These are phyloP conservation scores for Dillenia suffruticosa DNA, from an alignment of 164 flowering plant genomes.

Conservation along the genomic window DNA sequence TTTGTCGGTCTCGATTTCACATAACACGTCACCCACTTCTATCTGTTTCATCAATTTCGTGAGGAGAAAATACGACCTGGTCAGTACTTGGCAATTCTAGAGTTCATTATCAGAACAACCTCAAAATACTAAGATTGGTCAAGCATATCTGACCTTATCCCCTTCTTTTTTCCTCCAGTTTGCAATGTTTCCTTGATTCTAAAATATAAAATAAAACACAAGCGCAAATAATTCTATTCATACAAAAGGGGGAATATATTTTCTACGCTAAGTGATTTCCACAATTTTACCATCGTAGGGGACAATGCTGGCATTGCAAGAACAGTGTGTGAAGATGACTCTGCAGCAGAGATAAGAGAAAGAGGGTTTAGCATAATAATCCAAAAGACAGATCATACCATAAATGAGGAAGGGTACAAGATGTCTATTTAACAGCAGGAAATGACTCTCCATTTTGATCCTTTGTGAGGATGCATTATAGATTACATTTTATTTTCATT, in stretches of 20 bases:
- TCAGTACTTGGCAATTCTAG: neutral
- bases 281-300: conserved; percentile 76
- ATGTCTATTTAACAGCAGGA: neutral
- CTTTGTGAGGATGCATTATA: too few species aligned
- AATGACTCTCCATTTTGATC: neutral
- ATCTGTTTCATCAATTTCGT: conserved; percentile 48
- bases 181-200: conserved; percentile 93
- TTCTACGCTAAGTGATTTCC: neutral
- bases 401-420: neutral
- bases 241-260: conserved; percentile 2
- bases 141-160: conserved; percentile 55
- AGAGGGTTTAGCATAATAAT: neutral
- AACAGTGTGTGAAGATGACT: conserved; percentile 47
- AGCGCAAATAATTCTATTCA: conserved; percentile 9
- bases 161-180: conserved; percentile 92
- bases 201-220: conserved; percentile 16
- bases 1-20: conserved; percentile 97
- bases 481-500: too few species aligned
- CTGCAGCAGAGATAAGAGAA: conserved; percentile 30
- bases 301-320: conserved; percentile 90
- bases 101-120: neutral
- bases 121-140: neutral
- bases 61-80: conserved; percentile 3
- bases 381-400: neutral
- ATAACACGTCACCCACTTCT: conserved; percentile 84